A percentile compares a stretch with the other conserved stretches of the same genome.
phyloP scores from a whole-genome alignment of 2,329 filamentous ascomycete genomes.

The Fusarium nygamai region DNA sequence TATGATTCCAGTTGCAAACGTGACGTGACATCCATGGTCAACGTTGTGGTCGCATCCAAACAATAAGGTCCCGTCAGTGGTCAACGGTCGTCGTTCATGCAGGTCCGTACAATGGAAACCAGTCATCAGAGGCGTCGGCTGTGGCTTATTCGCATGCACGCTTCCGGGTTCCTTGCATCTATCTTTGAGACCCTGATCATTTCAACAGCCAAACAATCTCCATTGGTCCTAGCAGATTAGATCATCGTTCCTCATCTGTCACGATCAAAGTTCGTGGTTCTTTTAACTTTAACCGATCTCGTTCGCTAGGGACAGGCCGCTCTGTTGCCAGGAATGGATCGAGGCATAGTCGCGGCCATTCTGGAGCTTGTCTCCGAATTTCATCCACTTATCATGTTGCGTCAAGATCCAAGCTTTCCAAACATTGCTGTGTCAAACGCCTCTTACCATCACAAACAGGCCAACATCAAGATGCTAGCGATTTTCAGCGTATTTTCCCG shows the following conservation, averaged over 20 bases:
- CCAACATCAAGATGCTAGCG: background rate
- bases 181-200: conserved; percentile 4
- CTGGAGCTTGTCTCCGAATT: background rate
- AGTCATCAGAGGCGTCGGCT: conserved; percentile 24
- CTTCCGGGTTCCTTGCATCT: conserved; percentile 31
- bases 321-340: conserved; percentile 21
- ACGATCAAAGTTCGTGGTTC: conserved; percentile 5
- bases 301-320: conserved; percentile 15
- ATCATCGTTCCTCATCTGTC: background rate
- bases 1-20: background rate
- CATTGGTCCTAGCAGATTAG: conserved; percentile 3
- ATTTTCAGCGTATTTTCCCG: background rate
- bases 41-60: conserved; percentile 4
- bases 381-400: conserved; percentile 1
- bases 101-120: background rate
- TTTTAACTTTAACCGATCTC: conserved; percentile 18
- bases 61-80: background rate
- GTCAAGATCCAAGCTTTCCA: conserved; percentile 1
- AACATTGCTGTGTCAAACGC: conserved; percentile 8
- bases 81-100: conserved; percentile 1
- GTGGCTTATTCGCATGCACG: conserved; percentile 35
- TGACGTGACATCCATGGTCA: conserved; percentile 7
- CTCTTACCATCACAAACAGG: background rate
- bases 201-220: conserved; percentile 1
- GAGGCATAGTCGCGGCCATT: conserved; percentile 1